Conservation (phyloP, 2,329 filamentous ascomycete species). For the Apiospora saccharicola region DNA sequence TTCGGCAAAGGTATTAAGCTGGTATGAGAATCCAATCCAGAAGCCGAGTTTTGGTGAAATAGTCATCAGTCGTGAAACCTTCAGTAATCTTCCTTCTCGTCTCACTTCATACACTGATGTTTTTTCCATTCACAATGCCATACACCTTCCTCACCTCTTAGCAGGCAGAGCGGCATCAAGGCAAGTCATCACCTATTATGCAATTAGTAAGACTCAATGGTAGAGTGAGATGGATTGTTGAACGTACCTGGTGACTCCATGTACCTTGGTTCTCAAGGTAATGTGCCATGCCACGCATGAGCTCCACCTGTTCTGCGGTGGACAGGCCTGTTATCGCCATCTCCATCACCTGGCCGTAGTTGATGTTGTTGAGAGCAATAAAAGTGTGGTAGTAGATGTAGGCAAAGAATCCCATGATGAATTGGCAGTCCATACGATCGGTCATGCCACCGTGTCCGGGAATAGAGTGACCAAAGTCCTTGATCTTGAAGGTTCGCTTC, state of each 20-base stretch:
- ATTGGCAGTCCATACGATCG: constrained; percentile 99
- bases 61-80: constrained; percentile 24
- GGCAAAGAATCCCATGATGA: constrained; percentile 99
- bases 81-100: not conserved
- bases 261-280: constrained; percentile 72
- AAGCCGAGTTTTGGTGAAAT: constrained; percentile 9
- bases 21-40: constrained; percentile 19
- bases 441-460: constrained; percentile 98
- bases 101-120: not conserved
- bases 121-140: not conserved
- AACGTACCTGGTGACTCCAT: constrained; percentile 48
- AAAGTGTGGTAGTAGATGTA: constrained; percentile 99
- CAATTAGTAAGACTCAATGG: not conserved
- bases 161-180: constrained; percentile 19
- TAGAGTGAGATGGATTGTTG: not conserved
- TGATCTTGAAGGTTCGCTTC: constrained; percentile 99
- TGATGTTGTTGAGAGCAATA: constrained; percentile 87
- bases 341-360: constrained; percentile 87
- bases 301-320: constrained; percentile 87
- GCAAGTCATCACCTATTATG: constrained; percentile 20
- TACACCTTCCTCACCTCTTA: constrained; percentile 2
- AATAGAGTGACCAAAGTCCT: constrained; percentile 98
- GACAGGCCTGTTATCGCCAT: constrained; percentile 88
- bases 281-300: constrained; percentile 69
- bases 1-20: constrained; percentile 12